Percentiles rank a stretch among this genome's conserved stretches.
Evolutionary conservation across 1,139 yeast species (phyloP).

Genomic region (Hyphopichia khmerensis): DNA sequence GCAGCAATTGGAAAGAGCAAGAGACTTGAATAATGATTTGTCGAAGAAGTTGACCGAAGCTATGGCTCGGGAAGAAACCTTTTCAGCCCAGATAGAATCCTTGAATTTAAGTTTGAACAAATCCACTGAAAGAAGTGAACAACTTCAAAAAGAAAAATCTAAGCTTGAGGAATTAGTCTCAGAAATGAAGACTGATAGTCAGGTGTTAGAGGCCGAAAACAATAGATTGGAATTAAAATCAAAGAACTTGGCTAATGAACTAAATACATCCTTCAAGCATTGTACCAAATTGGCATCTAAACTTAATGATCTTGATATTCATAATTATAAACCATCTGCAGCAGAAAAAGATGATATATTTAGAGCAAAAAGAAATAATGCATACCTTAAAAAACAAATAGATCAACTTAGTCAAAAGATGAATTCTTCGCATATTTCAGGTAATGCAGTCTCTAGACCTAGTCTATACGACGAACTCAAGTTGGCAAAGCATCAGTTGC

Average conservation of each 20-base stretch:
- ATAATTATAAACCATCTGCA: slow-evolving; percentile 3
- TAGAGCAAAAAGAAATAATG: slow-evolving; percentile 3
- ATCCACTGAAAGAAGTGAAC: slow-evolving; percentile 9
- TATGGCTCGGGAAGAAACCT: slow-evolving; percentile 6
- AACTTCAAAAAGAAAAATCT: slow-evolving; percentile 11
- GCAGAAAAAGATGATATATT: slow-evolving; percentile 2
- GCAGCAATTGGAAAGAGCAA: slow-evolving; percentile 7
- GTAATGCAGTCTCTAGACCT: not conserved
- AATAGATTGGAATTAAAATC: slow-evolving; percentile 19
- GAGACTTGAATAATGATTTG: slow-evolving; percentile 19
- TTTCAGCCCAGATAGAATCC: not conserved
- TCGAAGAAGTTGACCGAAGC: slow-evolving; percentile 19
- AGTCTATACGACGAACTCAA: slow-evolving; percentile 6
- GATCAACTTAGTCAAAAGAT: slow-evolving; percentile 3
- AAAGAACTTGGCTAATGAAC: slow-evolving; percentile 21
- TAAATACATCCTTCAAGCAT: slow-evolving; percentile 24
- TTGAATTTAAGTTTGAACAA: slow-evolving; percentile 8
- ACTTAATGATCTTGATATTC: slow-evolving; percentile 14
- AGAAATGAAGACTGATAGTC: slow-evolving; percentile 4
- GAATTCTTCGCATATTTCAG: slow-evolving; percentile 4
- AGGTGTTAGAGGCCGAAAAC: slow-evolving; percentile 14
- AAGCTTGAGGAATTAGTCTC: slow-evolving; percentile 7
- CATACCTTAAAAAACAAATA: slow-evolving; percentile 2
- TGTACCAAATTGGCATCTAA: slow-evolving; percentile 32
- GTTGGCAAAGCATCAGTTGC: slow-evolving; percentile 25